Percentiles rank a stretch among this genome's conserved stretches.
phyloP scores from a whole-genome alignment of 208 protist species.

The Herpetomonas tarakana region DNA sequence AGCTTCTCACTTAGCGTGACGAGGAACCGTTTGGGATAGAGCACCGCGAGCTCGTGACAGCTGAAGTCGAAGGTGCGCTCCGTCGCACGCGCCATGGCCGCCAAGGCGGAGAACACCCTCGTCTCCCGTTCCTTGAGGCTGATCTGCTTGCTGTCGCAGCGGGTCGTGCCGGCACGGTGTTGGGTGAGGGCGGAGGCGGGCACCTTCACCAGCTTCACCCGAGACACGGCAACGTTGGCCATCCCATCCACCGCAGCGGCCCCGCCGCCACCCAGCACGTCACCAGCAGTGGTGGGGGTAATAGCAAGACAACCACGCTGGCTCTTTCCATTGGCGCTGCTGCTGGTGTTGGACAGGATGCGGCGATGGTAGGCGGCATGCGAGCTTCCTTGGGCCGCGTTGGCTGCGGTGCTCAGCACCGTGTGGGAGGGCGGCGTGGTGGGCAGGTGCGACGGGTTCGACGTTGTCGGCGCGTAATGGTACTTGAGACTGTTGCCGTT shows the following conservation, averaged over 20 bases:
- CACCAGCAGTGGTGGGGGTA: no score
- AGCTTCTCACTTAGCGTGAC: constrained; percentile 60
- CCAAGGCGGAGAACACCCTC: background rate
- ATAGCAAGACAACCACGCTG: no score
- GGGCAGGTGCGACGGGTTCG: background rate
- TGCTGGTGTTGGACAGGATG: background rate
- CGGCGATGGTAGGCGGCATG: background rate
- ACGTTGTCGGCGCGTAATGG: background rate
- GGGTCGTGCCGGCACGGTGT: background rate
- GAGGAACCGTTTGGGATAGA: constrained; percentile 67
- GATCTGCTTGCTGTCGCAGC: background rate
- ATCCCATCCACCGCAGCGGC: background rate
- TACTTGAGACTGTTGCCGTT: no score
- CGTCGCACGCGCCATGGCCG: background rate
- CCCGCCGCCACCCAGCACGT: background rate
- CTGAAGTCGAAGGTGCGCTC: background rate
- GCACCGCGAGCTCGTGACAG: constrained; percentile 18
- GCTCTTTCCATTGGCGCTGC: background rate
- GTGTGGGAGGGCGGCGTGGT: background rate
- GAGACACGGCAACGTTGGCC: background rate
- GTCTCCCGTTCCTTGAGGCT: background rate
- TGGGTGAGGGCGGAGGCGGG: background rate
- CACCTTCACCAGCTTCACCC: background rate
- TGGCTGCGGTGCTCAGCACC: background rate
- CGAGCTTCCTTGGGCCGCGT: no score